Conservation (phyloP, 345 rosid species). For the Eucalyptus rudis region DNA sequence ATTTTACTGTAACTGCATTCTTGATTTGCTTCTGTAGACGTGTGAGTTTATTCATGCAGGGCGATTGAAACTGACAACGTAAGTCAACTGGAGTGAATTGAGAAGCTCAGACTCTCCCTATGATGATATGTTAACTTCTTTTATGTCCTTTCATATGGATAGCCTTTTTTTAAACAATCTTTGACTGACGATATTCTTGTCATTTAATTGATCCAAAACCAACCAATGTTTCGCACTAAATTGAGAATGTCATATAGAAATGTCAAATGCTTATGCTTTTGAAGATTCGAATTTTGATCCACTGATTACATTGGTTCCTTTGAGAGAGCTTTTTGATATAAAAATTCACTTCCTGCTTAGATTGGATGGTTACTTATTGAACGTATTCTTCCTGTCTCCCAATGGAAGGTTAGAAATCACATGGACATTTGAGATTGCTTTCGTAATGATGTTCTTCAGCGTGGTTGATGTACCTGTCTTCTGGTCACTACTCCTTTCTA, state of each 20-base stretch:
- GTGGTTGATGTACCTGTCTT: conserved; percentile 80
- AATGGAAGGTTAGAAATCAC: conserved; percentile 55
- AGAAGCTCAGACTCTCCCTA: not conserved
- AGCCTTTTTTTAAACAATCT: not conserved
- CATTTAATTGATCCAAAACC: not conserved
- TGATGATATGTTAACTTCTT: not conserved
- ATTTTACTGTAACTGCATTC: not conserved
- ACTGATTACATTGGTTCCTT: too few relatives aligned
- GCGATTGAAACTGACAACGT: not conserved
- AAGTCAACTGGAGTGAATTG: not conserved
- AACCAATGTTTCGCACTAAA: not conserved
- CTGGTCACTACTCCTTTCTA: conserved; percentile 94
- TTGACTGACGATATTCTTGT: not conserved
- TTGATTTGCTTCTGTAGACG: not conserved
- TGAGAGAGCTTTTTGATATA: too few relatives aligned
- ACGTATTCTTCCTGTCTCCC: not conserved
- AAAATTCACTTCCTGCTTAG: fast-evolving
- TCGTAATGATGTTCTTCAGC: conserved; percentile 62
- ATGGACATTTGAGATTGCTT: conserved; percentile 66
- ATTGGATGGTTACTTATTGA: not conserved
- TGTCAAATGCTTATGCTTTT: too few relatives aligned
- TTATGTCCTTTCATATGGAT: not conserved
- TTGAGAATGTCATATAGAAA: not conserved
- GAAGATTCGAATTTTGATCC: too few relatives aligned
- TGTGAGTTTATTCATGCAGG: not conserved